phyloP scores from a whole-genome alignment of 768 basidiomycete genomes.

The Scleroderma citrinum region DNA sequence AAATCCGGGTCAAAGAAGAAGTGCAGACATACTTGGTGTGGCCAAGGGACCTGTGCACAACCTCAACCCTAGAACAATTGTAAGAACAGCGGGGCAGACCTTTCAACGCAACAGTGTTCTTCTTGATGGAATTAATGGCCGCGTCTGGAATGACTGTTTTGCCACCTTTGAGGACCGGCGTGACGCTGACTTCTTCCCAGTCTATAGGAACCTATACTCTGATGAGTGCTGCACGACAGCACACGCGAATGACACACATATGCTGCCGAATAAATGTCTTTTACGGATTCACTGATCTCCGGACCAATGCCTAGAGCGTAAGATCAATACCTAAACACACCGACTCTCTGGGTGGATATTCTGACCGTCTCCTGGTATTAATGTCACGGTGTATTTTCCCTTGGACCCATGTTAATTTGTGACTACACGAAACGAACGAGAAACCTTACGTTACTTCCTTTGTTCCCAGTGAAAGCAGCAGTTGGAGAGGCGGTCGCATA shows the following conservation, averaged over 20 bases:
- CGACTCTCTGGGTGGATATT: too few relatives aligned
- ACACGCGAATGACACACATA: constrained; percentile 41
- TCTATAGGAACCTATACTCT: constrained; percentile 81
- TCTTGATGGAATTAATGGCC: constrained; percentile 88
- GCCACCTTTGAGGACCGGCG: constrained; percentile 87
- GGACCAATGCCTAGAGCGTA: constrained; percentile 90
- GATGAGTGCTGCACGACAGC: constrained; percentile 10
- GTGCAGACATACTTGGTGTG: constrained; percentile 75
- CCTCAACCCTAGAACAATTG: constrained; percentile 8
- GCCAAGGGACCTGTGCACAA: constrained; percentile 73
- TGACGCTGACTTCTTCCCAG: constrained; percentile 99
- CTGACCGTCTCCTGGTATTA: constrained; percentile 94
- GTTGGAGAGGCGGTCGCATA: constrained; percentile 76
- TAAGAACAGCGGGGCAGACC: constrained; percentile 40
- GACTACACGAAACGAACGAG: neutral
- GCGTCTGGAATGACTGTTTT: constrained; percentile 95
- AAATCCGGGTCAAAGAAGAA: constrained; percentile 5
- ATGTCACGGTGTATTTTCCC: constrained; percentile 96
- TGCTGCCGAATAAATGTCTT: constrained; percentile 87
- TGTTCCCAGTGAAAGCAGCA: constrained; percentile 86
- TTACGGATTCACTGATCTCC: constrained; percentile 95
- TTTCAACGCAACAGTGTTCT: constrained; percentile 97
- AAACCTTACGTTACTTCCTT: constrained; percentile 71
- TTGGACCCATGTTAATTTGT: constrained; percentile 25
- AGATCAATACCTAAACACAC: too few relatives aligned